Percentiles rank a stretch among this genome's conserved stretches.
Evolutionary conservation across 2,329 filamentous ascomycete genomes (phyloP).

Genomic region (Trichoderma oligosporum): DNA sequence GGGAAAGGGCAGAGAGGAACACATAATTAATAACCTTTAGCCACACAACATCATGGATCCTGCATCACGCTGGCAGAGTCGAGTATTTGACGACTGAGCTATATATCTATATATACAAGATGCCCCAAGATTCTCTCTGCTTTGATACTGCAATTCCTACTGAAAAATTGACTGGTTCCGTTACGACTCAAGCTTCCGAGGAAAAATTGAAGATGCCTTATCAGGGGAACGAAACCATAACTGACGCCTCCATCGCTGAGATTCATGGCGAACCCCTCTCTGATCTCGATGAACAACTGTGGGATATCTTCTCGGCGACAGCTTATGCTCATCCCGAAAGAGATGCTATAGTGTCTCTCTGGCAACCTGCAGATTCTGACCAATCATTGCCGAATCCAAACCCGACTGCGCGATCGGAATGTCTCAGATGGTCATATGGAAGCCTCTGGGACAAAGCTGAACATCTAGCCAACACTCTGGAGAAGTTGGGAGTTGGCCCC

Average conservation of each 20-base stretch:
- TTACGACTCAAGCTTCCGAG: too few species aligned
- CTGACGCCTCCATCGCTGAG: slow-evolving; percentile 26
- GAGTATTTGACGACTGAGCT: too few species aligned
- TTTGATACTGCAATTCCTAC: too few species aligned
- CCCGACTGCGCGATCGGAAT: slow-evolving; percentile 13
- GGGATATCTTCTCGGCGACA: slow-evolving; percentile 33
- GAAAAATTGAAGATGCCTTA: neutral
- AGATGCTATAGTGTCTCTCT: slow-evolving; percentile 37
- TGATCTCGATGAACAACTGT: slow-evolving; percentile 31
- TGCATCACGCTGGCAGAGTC: too few species aligned
- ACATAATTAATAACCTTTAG: too few species aligned
- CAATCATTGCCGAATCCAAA: neutral
- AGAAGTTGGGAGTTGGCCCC: slow-evolving; percentile 25
- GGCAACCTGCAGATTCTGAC: slow-evolving; percentile 27
- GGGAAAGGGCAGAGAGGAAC: too few species aligned
- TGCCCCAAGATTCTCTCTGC: too few species aligned
- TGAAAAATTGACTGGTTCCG: too few species aligned
- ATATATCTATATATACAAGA: too few species aligned
- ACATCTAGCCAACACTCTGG: slow-evolving; percentile 26
- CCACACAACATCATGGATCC: too few species aligned
- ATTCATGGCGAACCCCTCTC: slow-evolving; percentile 28
- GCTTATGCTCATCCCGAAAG: slow-evolving; percentile 29
- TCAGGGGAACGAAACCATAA: neutral
- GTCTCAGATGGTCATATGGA: slow-evolving; percentile 33
- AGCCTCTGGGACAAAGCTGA: slow-evolving; percentile 28